A percentile compares a stretch with the other conserved stretches of the same genome.
These are phyloP conservation scores for Fomitopsis palustris DNA, from an alignment of 1,284 basidiomycete genomes.

Conservation along the genomic window DNA sequence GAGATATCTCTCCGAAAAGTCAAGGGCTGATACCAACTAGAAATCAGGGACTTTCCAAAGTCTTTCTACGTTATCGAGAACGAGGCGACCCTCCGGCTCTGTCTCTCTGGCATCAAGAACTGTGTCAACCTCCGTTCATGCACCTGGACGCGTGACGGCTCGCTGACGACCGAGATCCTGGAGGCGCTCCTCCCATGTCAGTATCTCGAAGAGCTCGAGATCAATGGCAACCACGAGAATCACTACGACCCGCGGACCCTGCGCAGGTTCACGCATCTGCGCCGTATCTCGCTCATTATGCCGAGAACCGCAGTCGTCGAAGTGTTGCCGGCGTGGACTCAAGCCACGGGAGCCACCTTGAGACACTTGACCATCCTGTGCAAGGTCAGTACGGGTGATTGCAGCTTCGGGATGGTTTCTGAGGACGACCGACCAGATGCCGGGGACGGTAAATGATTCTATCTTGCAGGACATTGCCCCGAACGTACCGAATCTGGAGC, in stretches of 20 bases:
- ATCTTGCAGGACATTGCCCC: slow-evolving; percentile 47
- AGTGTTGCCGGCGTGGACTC: slow-evolving; percentile 50
- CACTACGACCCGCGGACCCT: slow-evolving; percentile 53
- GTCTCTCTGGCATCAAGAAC: slow-evolving; percentile 50
- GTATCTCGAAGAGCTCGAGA: slow-evolving; percentile 52
- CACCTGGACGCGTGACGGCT: slow-evolving; percentile 74
- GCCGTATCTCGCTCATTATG: slow-evolving; percentile 65
- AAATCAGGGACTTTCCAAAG: slow-evolving; percentile 66
- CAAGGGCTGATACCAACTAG: slow-evolving; percentile 29
- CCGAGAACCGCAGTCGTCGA: slow-evolving; percentile 52
- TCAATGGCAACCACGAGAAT: slow-evolving; percentile 60
- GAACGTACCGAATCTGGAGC: slow-evolving; percentile 44
- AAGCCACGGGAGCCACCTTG: slow-evolving; percentile 39
- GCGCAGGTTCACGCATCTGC: slow-evolving; percentile 36
- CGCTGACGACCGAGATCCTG: slow-evolving; percentile 55
- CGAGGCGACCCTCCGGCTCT: slow-evolving; percentile 34
- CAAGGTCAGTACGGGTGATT: slow-evolving; percentile 42
- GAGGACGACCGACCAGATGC: slow-evolving; percentile 36
- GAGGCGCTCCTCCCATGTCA: slow-evolving; percentile 40
- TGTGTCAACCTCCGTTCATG: slow-evolving; percentile 58
- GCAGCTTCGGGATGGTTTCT: background rate
- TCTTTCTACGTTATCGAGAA: slow-evolving; percentile 29
- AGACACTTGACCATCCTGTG: slow-evolving; percentile 61
- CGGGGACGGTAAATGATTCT: slow-evolving; percentile 52
- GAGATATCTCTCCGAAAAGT: background rate